Evolutionary conservation across 139 green algal genomes (phyloP).

Genomic region (Diplosphaera chodatii): DNA sequence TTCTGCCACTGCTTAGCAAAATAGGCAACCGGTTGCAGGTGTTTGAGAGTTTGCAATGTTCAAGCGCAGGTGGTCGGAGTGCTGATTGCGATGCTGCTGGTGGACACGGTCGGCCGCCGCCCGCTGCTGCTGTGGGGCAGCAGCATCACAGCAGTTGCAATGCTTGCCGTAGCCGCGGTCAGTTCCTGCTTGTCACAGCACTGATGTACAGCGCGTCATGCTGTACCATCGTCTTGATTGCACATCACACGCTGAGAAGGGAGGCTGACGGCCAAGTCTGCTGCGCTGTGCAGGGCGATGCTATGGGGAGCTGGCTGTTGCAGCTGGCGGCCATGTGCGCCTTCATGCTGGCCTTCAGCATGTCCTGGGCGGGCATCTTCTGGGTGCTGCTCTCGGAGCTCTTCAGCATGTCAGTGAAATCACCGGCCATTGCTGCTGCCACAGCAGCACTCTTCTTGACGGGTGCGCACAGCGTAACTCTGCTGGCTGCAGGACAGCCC

Average conservation of each 20-base stretch:
- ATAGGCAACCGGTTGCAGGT: not conserved
- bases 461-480: conserved; percentile 12
- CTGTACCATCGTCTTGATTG: too few species aligned
- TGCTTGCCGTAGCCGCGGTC: conserved; percentile 25
- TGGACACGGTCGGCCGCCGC: conserved; percentile 64
- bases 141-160: conserved; percentile 19
- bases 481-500: too few species aligned
- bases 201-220: too few species aligned
- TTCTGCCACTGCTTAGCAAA: too few species aligned
- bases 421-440: conserved; percentile 40
- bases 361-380: conserved; percentile 62
- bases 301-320: conserved; percentile 8
- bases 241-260: too few species aligned
- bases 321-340: conserved; percentile 55
- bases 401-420: conserved; percentile 66
- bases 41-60: not conserved
- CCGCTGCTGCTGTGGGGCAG: conserved; percentile 68
- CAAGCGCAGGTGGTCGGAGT: conserved; percentile 43
- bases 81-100: conserved; percentile 29
- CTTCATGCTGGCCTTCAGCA: conserved; percentile 72
- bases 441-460: conserved; percentile 62
- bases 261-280: not conserved
- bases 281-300: conserved; percentile 15
- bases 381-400: conserved; percentile 76
- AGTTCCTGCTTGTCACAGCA: conserved; percentile 3